phyloP scores from a whole-genome alignment of 129 eudicot genomes.

The Lactuca sativa region DNA sequence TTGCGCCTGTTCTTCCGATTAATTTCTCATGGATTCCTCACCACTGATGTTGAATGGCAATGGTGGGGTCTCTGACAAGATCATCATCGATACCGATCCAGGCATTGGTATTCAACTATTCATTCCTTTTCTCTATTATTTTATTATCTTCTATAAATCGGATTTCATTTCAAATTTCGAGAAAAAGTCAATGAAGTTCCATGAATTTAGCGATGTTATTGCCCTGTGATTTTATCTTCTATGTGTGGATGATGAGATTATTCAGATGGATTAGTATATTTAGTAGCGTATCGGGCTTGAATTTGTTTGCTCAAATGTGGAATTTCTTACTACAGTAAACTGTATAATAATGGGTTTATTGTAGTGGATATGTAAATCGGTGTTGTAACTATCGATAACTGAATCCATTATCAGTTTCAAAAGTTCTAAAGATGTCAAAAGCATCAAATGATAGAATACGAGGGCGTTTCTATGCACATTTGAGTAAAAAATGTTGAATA shows the following conservation, averaged over 20 bases:
- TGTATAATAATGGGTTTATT: no score
- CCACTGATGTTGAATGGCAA: constrained; percentile 21
- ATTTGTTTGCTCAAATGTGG: neutral
- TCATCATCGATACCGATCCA: constrained; percentile 36
- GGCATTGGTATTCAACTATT: constrained; percentile 35
- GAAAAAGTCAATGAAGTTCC: no score
- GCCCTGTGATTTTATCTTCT: no score
- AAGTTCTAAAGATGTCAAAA: neutral
- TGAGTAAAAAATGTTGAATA: neutral
- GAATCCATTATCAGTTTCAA: no score
- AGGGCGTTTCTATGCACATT: no score
- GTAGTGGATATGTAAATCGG: no score
- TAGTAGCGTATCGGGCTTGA: no score
- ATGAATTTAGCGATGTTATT: neutral
- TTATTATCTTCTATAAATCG: neutral
- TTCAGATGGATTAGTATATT: neutral
- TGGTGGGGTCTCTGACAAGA: constrained; percentile 26
- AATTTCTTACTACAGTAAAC: neutral
- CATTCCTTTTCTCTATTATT: neutral
- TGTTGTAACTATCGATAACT: no score
- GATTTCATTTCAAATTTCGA: neutral
- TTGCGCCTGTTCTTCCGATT: neutral
- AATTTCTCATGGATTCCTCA: constrained; percentile 15
- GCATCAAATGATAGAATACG: no score
- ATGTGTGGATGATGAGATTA: neutral